These are phyloP conservation scores for Torulaspora pretoriensis DNA, from an alignment of 1,139 yeast species.

Conservation along the genomic window DNA sequence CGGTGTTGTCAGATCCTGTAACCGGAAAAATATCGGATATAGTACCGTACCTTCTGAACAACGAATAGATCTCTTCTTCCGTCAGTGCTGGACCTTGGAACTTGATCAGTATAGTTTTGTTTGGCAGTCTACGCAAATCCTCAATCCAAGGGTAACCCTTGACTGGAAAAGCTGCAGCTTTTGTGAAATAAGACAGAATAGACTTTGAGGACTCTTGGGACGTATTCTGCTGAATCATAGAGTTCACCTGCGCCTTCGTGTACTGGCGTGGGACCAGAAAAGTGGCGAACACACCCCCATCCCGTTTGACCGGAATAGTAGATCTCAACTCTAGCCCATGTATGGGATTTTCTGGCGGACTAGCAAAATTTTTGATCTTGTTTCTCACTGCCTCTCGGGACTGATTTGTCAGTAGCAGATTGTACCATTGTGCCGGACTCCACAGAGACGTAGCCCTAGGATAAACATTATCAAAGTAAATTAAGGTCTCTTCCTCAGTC, in stretches of 20 bases:
- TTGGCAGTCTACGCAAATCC: slow-evolving; percentile 76
- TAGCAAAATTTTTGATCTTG: slow-evolving; percentile 39
- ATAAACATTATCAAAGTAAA: slow-evolving; percentile 51
- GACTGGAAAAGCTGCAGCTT: slow-evolving; percentile 61
- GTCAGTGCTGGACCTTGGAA: slow-evolving; percentile 72
- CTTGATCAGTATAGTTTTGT: slow-evolving; percentile 54
- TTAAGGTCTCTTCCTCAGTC: slow-evolving; percentile 48
- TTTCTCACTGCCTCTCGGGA: slow-evolving; percentile 38
- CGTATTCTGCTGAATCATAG: slow-evolving; percentile 49
- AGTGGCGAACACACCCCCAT: slow-evolving; percentile 91
- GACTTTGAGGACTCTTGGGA: slow-evolving; percentile 34
- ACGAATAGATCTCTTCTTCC: slow-evolving; percentile 78
- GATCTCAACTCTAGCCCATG: slow-evolving; percentile 42
- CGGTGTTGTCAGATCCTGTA: slow-evolving; percentile 46
- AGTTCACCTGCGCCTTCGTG: slow-evolving; percentile 49
- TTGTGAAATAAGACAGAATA: slow-evolving; percentile 36
- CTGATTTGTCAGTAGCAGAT: slow-evolving; percentile 34
- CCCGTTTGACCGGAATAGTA: slow-evolving; percentile 68
- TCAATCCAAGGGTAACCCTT: slow-evolving; percentile 96
- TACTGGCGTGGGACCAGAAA: slow-evolving; percentile 54
- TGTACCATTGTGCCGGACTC: slow-evolving; percentile 41
- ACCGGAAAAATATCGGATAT: slow-evolving; percentile 70
- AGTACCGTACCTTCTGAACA: slow-evolving; percentile 82
- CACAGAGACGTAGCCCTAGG: slow-evolving; percentile 43
- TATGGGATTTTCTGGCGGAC: slow-evolving; percentile 43